Conservation (phyloP, 169 alveolate species). For the Cryptosporidium xiaoi region DNA sequence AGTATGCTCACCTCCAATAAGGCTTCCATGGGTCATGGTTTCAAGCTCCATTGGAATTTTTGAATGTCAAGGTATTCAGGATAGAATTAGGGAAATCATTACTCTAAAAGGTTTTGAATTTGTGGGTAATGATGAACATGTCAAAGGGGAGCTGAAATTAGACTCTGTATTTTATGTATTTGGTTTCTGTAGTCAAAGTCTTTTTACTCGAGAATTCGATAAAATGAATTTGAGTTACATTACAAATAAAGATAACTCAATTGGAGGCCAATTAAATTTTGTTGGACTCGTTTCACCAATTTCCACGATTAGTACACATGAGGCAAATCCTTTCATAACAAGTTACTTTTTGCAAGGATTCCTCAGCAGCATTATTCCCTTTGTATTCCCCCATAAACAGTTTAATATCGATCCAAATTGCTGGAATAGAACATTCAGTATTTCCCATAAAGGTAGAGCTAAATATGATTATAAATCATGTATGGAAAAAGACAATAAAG, state of each 20-base stretch:
- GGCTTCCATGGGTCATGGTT: conserved; percentile 78
- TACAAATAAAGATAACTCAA: background rate
- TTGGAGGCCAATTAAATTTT: conserved; percentile 6
- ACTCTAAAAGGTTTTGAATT: conserved; percentile 16
- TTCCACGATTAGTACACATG: background rate
- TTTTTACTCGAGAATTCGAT: too few species aligned
- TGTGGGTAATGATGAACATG: too few species aligned
- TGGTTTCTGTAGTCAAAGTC: too few species aligned
- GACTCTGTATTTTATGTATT: too few species aligned
- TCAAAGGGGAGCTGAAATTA: too few species aligned
- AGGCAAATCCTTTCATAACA: conserved; percentile 35
- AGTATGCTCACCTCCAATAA: conserved; percentile 86
- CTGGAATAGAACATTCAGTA: conserved; percentile 24
- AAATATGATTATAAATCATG: background rate
- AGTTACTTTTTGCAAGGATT: conserved; percentile 35
- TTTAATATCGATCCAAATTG: background rate
- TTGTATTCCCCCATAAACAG: background rate
- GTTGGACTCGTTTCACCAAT: background rate
- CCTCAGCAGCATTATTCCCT: conserved; percentile 8
- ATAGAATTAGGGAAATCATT: background rate
- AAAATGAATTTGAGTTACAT: too few species aligned
- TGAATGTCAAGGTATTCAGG: background rate
- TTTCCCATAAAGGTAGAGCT: conserved; percentile 2
- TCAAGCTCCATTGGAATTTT: too few species aligned
- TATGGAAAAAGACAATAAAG: conserved; percentile 10